Conservation (phyloP, 2,329 filamentous ascomycete species). For the Microdochium bolleyi region DNA sequence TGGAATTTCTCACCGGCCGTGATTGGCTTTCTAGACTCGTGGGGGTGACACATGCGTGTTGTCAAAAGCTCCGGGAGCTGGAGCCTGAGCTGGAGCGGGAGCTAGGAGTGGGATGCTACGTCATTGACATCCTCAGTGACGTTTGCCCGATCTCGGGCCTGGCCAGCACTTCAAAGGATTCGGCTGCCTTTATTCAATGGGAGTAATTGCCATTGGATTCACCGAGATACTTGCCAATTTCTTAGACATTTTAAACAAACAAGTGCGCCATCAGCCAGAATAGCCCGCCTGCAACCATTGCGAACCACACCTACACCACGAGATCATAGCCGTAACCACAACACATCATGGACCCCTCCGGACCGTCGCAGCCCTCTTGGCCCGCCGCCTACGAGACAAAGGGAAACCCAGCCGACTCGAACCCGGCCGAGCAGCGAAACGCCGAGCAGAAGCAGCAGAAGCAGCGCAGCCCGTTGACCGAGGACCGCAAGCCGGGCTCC, state of each 20-base stretch:
- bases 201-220: not conserved
- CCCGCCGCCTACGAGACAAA: conserved; percentile 14
- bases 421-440: conserved; percentile 12
- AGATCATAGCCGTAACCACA: not conserved
- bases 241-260: not conserved
- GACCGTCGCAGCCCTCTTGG: conserved; percentile 15
- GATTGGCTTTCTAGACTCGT: too few species aligned
- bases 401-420: conserved; percentile 16
- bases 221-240: not conserved
- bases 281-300: too few species aligned
- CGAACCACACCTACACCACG: too few species aligned
- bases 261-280: too few species aligned
- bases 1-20: too few species aligned
- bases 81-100: not conserved
- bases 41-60: not conserved
- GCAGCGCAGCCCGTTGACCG: conserved; percentile 5
- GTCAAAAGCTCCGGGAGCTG: too few species aligned
- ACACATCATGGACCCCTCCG: conserved; percentile 16
- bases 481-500: conserved; percentile 10
- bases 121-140: not conserved
- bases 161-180: not conserved
- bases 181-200: not conserved
- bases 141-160: not conserved
- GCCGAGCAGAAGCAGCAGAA: not conserved
- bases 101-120: not conserved